phyloP scores from a whole-genome alignment of 257 asterid genomes.

The Nicotiana tabacum region DNA sequence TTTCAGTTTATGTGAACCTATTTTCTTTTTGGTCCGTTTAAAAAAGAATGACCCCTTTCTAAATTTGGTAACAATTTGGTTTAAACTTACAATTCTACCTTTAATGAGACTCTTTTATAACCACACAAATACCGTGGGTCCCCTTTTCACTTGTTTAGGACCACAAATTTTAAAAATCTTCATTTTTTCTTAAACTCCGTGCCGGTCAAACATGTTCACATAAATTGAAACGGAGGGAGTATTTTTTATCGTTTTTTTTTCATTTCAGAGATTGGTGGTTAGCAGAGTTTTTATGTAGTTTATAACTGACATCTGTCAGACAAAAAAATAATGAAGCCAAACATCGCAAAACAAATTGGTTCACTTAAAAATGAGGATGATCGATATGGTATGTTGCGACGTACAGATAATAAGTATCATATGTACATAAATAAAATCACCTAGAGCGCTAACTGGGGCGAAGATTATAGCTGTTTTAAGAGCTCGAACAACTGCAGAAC shows the following conservation, averaged over 20 bases:
- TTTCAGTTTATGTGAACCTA: too few species aligned
- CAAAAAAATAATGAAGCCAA: neutral
- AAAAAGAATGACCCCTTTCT: too few species aligned
- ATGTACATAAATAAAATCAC: conserved; percentile 21
- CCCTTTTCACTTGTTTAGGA: too few species aligned
- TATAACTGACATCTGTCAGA: neutral
- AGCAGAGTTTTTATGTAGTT: neutral
- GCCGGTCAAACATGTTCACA: too few species aligned
- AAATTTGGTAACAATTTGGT: too few species aligned
- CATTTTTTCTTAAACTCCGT: too few species aligned
- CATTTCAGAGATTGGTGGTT: neutral
- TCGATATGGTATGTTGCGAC: neutral
- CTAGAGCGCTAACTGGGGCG: conserved; percentile 55
- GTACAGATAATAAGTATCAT: neutral
- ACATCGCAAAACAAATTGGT: neutral
- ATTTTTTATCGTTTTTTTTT: neutral
- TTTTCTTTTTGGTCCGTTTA: too few species aligned
- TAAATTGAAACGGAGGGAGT: too few species aligned
- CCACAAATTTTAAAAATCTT: too few species aligned
- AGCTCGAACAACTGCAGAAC: conserved; percentile 61
- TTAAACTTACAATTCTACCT: too few species aligned
- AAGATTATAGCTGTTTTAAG: conserved; percentile 33
- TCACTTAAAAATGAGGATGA: neutral
- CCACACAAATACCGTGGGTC: too few species aligned
- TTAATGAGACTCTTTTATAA: too few species aligned